A percentile compares a stretch with the other conserved stretches of the same genome.
phyloP scores from a whole-genome alignment of 2,329 filamentous ascomycete species.

The Sarocladium kiliense region DNA sequence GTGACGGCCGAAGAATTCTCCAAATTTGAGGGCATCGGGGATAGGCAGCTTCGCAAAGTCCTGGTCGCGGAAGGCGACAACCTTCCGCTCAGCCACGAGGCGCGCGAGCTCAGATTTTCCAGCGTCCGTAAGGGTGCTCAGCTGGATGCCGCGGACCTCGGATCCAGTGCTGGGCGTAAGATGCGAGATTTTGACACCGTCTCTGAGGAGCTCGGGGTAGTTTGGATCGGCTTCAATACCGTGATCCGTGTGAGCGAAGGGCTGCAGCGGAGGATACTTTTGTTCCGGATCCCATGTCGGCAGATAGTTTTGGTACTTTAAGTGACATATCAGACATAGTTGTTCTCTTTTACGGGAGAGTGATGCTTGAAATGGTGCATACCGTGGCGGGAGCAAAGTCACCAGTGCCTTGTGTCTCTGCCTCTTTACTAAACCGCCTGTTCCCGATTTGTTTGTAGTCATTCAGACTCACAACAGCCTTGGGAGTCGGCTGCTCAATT shows the following conservation, averaged over 20 bases:
- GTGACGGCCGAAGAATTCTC: conserved; percentile 72
- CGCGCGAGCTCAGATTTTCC: conserved; percentile 74
- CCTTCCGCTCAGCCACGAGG: conserved; percentile 70
- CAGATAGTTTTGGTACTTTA: conserved; percentile 65
- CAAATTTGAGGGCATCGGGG: conserved; percentile 61
- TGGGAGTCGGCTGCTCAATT: not conserved
- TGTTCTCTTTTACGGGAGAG: not conserved
- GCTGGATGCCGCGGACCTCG: conserved; percentile 65
- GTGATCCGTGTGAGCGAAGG: conserved; percentile 69
- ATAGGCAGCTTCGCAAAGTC: conserved; percentile 69
- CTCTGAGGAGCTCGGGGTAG: conserved; percentile 62
- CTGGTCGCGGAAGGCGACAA: conserved; percentile 73
- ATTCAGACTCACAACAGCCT: conserved; percentile 12
- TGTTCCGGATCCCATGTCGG: conserved; percentile 64
- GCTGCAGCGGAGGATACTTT: conserved; percentile 59
- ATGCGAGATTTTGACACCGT: conserved; percentile 47
- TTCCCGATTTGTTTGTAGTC: conserved; percentile 24
- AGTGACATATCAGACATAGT: not conserved
- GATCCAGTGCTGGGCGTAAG: conserved; percentile 71
- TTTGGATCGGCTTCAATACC: conserved; percentile 67
- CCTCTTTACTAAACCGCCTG: conserved; percentile 19
- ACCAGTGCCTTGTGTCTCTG: conserved; percentile 19
- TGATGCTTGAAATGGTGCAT: not conserved
- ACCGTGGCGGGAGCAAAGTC: conserved; percentile 17
- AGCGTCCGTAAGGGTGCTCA: conserved; percentile 60